These are phyloP conservation scores for Cicer cuneatum DNA, from an alignment of 306 rosid genomes.

Conservation along the genomic window DNA sequence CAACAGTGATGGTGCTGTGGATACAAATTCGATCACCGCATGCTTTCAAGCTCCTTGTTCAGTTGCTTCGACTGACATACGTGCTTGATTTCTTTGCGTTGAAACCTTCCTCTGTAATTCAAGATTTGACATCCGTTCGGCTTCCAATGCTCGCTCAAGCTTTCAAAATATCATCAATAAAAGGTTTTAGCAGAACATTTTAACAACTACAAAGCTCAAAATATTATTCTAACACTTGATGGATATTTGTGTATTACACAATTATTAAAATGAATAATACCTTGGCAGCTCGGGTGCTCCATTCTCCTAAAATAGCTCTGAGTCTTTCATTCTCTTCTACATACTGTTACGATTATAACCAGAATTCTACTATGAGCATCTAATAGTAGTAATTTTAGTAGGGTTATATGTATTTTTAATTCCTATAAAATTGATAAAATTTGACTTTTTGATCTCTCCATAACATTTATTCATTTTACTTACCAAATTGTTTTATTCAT, in stretches of 20 bases:
- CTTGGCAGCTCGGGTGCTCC: conserved; percentile 99
- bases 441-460: neutral
- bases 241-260: neutral
- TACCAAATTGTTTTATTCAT: no score
- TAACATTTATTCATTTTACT: neutral
- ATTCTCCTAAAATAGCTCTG: conserved; percentile 93
- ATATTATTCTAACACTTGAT: conserved; percentile 6
- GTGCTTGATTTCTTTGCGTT: conserved; percentile 40
- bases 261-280: conserved; percentile 49
- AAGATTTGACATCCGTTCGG: conserved; percentile 52
- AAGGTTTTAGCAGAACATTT: conserved; percentile 19
- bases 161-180: conserved; percentile 37
- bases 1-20: neutral
- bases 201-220: conserved; percentile 1
- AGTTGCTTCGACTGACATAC: conserved; percentile 29
- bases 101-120: conserved; percentile 57
- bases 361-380: conserved; percentile 34
- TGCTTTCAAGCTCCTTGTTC: conserved; percentile 41
- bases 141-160: conserved; percentile 62
- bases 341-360: conserved; percentile 54
- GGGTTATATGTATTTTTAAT: neutral
- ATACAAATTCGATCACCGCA: neutral
- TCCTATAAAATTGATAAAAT: neutral
- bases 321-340: conserved; percentile 98
- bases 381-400: conserved; percentile 2